phyloP scores from a whole-genome alignment of 2,329 filamentous ascomycete species.

The Tolypocladium inflatum region DNA sequence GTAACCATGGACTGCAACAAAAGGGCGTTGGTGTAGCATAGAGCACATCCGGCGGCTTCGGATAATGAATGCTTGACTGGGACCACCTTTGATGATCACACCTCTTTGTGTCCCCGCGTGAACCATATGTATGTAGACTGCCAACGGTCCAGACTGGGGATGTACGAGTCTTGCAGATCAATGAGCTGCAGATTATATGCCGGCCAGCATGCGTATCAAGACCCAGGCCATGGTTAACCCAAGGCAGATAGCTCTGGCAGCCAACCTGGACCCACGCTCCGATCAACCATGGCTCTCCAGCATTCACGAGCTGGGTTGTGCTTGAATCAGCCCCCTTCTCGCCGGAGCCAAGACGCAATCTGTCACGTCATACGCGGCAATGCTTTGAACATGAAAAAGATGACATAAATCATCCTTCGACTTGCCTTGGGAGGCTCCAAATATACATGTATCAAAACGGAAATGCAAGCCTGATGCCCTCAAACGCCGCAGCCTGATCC shows the following conservation, averaged over 20 bases:
- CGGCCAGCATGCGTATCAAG: not conserved
- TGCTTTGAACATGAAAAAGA: not conserved
- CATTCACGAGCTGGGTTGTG: not conserved
- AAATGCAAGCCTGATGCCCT: conserved; percentile 22
- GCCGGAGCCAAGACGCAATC: too few species aligned
- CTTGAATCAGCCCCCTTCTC: too few species aligned
- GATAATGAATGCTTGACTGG: conserved; percentile 28
- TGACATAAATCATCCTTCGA: not conserved
- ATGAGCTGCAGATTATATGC: not conserved
- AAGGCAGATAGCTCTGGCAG: not conserved
- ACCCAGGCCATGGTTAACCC: too few species aligned
- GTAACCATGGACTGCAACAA: conserved; percentile 20
- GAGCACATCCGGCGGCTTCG: conserved; percentile 29
- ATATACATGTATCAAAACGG: conserved; percentile 13
- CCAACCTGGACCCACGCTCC: not conserved
- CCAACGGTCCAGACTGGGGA: not conserved
- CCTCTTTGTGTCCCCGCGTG: not conserved
- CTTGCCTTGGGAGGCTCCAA: not conserved
- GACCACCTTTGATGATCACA: not conserved
- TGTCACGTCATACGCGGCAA: not conserved
- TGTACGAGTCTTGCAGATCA: not conserved
- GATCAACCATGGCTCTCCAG: not conserved
- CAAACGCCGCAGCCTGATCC: conserved; percentile 24
- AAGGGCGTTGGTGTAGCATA: conserved; percentile 35
- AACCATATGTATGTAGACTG: conserved; percentile 2